Evolutionary conservation across 164 flowering plant species (phyloP), one percentile per base, ranked within the genome.

Genomic region (Liquidambar formosana): DNA sequence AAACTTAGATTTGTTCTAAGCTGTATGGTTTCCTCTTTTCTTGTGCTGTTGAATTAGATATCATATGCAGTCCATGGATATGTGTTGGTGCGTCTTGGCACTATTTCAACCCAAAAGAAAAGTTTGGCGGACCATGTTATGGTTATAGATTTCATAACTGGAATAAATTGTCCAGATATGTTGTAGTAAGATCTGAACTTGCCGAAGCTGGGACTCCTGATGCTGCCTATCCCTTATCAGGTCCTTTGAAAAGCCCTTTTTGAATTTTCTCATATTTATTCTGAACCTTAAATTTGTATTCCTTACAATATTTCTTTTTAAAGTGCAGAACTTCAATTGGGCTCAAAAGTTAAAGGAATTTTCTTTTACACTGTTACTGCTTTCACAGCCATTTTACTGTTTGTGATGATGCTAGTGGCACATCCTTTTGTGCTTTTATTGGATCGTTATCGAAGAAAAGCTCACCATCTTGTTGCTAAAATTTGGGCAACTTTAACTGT

Each of bases 391-490:
- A 82, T 93, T 41, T 74, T 85, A 69, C 73, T 90, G 54, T 76
- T 95, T 76, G 66, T 83, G 63, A 70, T 83, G 54, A 95, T 95
- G 99, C 18, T 91, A 70, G 79, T 82, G 27, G 79, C 60, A 0
- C 99, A 95, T 86, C 99, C 99, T 28, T 86, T 90, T 68, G 95
- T 95, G n/a, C 82, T 91, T 27, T 64, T 90, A 56, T 77, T 88
- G 58, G 99, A 95, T 73, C 86, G 81, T 51, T 78, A 90, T 74
- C 72, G 83, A 66, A 84, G 97, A 78, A 89, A 76, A 73, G 70
- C 78, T 25, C 98, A 93, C 57, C 86, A 91, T 69, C 69, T 83
- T 48, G 66, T 93, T 64, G 98, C 96, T n/a, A 93, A 86, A 82
- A 61, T 79, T 61, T 95, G 99, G 99, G 88, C 99, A 19, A 72